These are phyloP conservation scores for Entoloma clypeatum DNA, from an alignment of 1,284 basidiomycete genomes.

Conservation along the genomic window DNA sequence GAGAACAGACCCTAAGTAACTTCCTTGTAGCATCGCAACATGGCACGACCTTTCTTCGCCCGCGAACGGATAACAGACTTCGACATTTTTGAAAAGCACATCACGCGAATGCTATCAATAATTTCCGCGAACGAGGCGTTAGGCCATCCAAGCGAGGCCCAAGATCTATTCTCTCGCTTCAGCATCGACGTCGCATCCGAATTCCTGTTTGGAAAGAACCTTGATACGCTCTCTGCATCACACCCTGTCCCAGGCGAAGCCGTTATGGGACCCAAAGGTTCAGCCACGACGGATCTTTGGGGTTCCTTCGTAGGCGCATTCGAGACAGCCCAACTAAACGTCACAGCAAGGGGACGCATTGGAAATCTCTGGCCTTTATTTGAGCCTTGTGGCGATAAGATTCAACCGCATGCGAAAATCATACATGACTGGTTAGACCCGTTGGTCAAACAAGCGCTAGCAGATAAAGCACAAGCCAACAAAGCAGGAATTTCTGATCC, in stretches of 20 bases:
- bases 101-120: conserved; percentile 45
- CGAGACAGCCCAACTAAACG: conserved; percentile 55
- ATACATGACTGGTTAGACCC: conserved; percentile 62
- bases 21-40: conserved; percentile 52
- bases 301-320: conserved; percentile 63
- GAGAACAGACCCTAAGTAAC: conserved; percentile 1
- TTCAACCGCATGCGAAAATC: conserved; percentile 43
- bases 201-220: conserved; percentile 61
- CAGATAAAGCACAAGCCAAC: conserved; percentile 40
- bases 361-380: conserved; percentile 67
- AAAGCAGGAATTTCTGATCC: conserved; percentile 36
- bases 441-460: conserved; percentile 50
- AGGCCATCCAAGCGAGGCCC: conserved; percentile 49
- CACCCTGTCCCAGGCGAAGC: conserved; percentile 49
- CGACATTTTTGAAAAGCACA: conserved; percentile 58
- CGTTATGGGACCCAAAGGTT: conserved; percentile 52
- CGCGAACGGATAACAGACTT: conserved; percentile 68
- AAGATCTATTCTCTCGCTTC: conserved; percentile 68
- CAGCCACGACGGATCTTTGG: conserved; percentile 54
- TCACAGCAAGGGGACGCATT: conserved; percentile 48
- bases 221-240: conserved; percentile 54
- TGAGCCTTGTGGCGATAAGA: conserved; percentile 60
- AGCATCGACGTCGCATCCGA: conserved; percentile 68
- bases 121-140: conserved; percentile 38
- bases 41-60: conserved; percentile 70